Conservation (phyloP, 192 early-diverging fungal genomes). For the Backusella macrospora region DNA sequence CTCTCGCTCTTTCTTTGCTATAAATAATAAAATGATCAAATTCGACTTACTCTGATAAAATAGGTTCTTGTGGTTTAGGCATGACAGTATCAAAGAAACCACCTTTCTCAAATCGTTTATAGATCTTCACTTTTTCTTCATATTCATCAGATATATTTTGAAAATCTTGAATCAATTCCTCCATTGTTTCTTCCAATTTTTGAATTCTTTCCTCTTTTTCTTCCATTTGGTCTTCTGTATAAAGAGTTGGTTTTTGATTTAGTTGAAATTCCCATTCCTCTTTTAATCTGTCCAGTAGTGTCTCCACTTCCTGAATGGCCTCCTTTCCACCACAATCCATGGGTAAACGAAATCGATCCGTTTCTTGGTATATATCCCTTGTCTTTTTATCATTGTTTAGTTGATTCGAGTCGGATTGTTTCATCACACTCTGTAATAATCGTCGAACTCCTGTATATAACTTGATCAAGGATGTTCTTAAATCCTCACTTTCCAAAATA, state of each 20-base stretch:
- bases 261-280: constrained; percentile 42
- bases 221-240: constrained; percentile 43
- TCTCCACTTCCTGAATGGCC: constrained; percentile 27
- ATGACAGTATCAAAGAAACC: constrained; percentile 51
- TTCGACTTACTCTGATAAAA: constrained; percentile 29
- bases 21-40: neutral
- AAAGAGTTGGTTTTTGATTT: constrained; percentile 18
- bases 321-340: constrained; percentile 28
- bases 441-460: constrained; percentile 6
- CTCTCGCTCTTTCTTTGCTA: too few relatives aligned
- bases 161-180: constrained; percentile 30
- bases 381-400: neutral
- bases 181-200: constrained; percentile 42
- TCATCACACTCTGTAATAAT: neutral
- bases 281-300: constrained; percentile 43
- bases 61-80: constrained; percentile 33
- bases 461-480: neutral
- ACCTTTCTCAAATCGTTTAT: constrained; percentile 34
- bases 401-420: neutral
- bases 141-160: constrained; percentile 18
- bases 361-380: constrained; percentile 5
- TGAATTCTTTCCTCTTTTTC: constrained; percentile 55
- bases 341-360: constrained; percentile 26
- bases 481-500: constrained; percentile 41
- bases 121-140: constrained; percentile 27